phyloP scores from a whole-genome alignment of 805 yeast genomes.

The Wickerhamiella lipophila region DNA sequence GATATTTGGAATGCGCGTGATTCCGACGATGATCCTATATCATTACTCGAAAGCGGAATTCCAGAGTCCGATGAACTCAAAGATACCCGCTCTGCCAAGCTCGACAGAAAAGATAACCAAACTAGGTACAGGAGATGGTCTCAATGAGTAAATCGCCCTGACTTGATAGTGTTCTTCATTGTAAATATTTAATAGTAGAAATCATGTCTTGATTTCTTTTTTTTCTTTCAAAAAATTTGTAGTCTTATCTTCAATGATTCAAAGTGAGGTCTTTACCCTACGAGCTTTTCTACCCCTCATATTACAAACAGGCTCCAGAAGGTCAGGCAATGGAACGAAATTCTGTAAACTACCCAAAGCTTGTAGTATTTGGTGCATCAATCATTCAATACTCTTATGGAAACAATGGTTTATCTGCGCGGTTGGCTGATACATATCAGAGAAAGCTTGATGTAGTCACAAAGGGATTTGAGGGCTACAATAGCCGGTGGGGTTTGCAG shows the following conservation, averaged over 20 bases:
- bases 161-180: background rate
- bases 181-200: background rate
- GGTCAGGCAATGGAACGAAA: background rate
- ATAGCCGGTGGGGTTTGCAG: slow-evolving; percentile 43
- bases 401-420: background rate
- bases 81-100: slow-evolving; percentile 13
- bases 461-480: slow-evolving; percentile 73
- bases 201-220: too few relatives aligned
- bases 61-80: slow-evolving; percentile 2
- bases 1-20: slow-evolving; percentile 3
- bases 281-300: too few relatives aligned
- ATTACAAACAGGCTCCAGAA: too few relatives aligned
- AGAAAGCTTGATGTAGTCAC: slow-evolving; percentile 45
- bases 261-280: too few relatives aligned
- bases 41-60: slow-evolving; percentile 12
- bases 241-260: too few relatives aligned
- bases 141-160: background rate
- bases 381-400: background rate
- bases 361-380: slow-evolving; percentile 51
- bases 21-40: background rate
- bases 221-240: too few relatives aligned
- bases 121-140: slow-evolving; percentile 5
- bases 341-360: slow-evolving; percentile 21
- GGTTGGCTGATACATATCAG: background rate
- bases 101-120: slow-evolving; percentile 14